Evolutionary conservation across 495 filamentous ascomycete genomes (phyloP), one percentile per base, ranked within the genome.

Genomic region (Annulohypoxylon stygium): DNA sequence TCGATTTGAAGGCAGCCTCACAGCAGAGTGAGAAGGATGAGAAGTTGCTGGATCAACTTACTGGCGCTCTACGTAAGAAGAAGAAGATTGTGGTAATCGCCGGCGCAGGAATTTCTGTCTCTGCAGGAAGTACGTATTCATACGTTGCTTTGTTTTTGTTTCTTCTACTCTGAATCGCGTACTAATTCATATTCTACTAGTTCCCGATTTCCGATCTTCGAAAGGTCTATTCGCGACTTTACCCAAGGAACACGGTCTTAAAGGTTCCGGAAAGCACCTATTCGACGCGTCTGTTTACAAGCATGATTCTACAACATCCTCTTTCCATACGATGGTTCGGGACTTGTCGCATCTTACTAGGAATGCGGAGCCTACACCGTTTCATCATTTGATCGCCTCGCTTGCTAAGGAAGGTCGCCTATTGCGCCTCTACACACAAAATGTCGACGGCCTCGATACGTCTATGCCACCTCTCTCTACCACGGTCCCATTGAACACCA

Each of bases 261-360:
- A 97, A 80, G 90, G 93, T 23, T 97, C 95, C 0, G 96, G 96
- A 26, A 98, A 99, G 81, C 90, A 97, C 74, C 87, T 99, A 2
- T 98, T 99, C 74, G 96, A 99, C 84, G 96, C 96, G 55, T 97
- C 95, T 2, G 96, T 99, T 67, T 99, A 98, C 82, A 92, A 93
- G 75, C 91, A 95, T 83, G 93, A 97, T 75, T 86, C 87, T 8
- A 90, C 94, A 37, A 98, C 95, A 11, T 89, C 89, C 6, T 92
- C 91, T 3, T 99, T 99, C 84, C 97, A 98, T 80, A 90, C 91
- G 77, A 97, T 99, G 95, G 93, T 99, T 65, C 92, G 95, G 75
- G 89, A 91, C 76, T 87, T 98, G 65, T 93, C 94, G 34, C 83
- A 91, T 47, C 83, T 93, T 78, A 93, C 91, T 11, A 86, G 88